phyloP scores from a whole-genome alignment of 441 rosid genomes.

The Adansonia rubrostipa region DNA sequence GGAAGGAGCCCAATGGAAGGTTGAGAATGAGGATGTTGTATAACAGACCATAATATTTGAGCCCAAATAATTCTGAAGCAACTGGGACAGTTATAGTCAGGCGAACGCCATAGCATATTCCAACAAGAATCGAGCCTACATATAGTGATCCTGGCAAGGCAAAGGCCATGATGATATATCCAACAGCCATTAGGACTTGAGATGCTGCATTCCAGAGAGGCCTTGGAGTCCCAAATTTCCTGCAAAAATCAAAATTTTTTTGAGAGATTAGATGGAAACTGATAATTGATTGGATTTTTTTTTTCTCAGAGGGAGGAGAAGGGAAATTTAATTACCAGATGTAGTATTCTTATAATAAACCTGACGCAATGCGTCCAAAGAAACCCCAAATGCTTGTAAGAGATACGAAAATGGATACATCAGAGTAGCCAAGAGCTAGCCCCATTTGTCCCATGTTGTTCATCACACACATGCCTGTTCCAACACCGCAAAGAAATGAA shows the following conservation, averaged over 20 bases:
- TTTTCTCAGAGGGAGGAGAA: neutral
- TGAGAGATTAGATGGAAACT: neutral
- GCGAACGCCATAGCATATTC: constrained; percentile 57
- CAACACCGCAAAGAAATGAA: constrained; percentile 51
- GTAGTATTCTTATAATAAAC: constrained; percentile 48
- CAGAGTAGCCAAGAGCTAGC: constrained; percentile 48
- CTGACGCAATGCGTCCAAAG: constrained; percentile 55
- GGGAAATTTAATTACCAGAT: constrained; percentile 34
- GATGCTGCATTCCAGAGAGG: constrained; percentile 60
- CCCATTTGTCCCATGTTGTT: constrained; percentile 62
- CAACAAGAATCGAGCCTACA: constrained; percentile 54
- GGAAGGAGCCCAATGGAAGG: constrained; percentile 59
- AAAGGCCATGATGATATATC: constrained; percentile 51
- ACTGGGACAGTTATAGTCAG: constrained; percentile 55
- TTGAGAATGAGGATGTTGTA: constrained; percentile 60
- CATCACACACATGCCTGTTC: constrained; percentile 55
- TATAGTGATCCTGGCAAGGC: constrained; percentile 58
- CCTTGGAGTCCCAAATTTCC: constrained; percentile 56
- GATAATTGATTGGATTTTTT: neutral
- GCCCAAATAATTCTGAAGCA: constrained; percentile 62
- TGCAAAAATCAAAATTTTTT: constrained; percentile 20
- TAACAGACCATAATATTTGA: constrained; percentile 55
- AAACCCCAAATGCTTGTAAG: constrained; percentile 59
- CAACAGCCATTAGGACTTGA: constrained; percentile 55
- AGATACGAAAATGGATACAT: constrained; percentile 52